Evolutionary conservation across 352 stramenopile species (phyloP), one percentile per base, ranked within the genome.

Genomic region (Elongisporangium senticosum): DNA sequence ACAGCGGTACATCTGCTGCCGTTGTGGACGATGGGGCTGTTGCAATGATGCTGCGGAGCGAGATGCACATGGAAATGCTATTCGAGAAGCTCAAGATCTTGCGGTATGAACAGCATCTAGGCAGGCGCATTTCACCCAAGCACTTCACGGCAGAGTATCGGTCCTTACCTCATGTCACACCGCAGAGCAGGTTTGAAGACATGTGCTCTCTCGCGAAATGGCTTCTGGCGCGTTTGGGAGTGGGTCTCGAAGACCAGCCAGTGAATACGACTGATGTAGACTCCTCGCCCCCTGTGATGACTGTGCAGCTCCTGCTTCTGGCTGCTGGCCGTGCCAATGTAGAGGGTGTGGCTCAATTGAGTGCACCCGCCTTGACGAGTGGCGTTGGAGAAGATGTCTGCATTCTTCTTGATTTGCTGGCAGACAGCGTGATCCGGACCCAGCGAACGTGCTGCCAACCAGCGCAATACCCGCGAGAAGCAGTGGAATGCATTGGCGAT

Each of bases 41-140:
- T 43, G 33, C 33, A 17, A 64, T 52, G 39, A 61, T 60, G 7
- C 77, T 69, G 53, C 68, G 76, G 11, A 66, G 69, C 2, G 69
- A 83, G 20, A 57, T 56, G 17, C 64, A 65, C 7, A 92, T 89
- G 78, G 84, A 93, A 50, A 22, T 86, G 10, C 55, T 91, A 51
- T 89, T 86, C 39, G 84, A 92, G n/a, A 76, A 68, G 2, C 62
- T 94, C 13, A 78, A 67, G 52, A 65, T 94, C 1, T 69, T 92
- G 20, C 57, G 53, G 3, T 78, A 75, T 49, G 68, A 86, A 20
- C 57, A 70, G 49, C 55, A 59, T 17, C 65, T 91, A 1, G 65
- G 65, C 3, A 79, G 72, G 22, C 50, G 61, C 22, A 67, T 93
- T 40, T 75, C 61, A 21, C 64, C 58, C 23, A 76, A 74, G 11